A percentile compares a stretch with the other conserved stretches of the same genome.
phyloP scores from a whole-genome alignment of 345 rosid genomes.

The Eucalyptus polyanthemos region DNA sequence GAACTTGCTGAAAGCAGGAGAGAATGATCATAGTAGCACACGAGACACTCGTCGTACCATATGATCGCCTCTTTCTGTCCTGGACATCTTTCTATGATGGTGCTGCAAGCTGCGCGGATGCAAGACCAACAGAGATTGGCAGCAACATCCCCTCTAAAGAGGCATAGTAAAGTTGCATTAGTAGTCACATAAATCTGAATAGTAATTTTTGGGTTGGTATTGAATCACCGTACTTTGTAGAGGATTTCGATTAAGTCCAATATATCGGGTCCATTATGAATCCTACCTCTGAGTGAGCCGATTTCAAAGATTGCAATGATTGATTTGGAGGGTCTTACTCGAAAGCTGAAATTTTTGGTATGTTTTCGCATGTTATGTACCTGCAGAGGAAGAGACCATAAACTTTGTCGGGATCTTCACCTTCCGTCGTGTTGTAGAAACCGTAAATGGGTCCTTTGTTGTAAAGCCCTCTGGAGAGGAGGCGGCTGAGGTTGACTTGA shows the following conservation, averaged over 20 bases:
- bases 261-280: neutral
- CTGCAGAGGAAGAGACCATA: conserved; percentile 2
- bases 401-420: neutral
- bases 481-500: neutral
- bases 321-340: neutral
- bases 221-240: no score
- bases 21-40: neutral
- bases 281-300: neutral
- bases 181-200: neutral
- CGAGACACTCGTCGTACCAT: conserved; percentile 22
- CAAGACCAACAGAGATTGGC: neutral
- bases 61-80: conserved; percentile 1
- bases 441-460: neutral
- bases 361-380: neutral
- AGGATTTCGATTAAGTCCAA: no score
- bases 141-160: neutral
- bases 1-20: no score
- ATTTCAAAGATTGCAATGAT: neutral
- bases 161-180: neutral
- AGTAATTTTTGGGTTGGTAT: no score
- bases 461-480: neutral
- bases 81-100: conserved; percentile 3
- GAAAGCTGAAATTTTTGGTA: neutral
- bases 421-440: neutral
- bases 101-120: neutral